Base-by-base conservation (phyloP, 2,329 filamentous ascomycete species). In the Nigrospora osmanthi region DNA sequence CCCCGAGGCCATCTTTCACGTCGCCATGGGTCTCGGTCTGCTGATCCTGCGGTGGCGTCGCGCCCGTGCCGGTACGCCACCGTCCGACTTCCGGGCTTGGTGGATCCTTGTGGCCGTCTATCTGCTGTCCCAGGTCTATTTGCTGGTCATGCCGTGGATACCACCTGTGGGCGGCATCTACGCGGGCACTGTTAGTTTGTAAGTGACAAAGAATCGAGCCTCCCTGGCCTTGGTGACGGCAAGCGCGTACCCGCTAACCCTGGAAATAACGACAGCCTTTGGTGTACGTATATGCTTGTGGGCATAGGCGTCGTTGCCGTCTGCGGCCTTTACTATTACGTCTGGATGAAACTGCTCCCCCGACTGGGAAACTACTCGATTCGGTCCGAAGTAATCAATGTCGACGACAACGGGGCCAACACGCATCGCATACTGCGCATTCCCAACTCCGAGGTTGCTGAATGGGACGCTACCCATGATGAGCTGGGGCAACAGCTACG, bases 111-210 rank as follows among this genome's bases (percentile, higher is more conserved):
- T 87, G 1, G 54, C 74, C 9, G 84, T 87, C 60, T 79, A 73
- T 40, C 72, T 83, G 38, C 57, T 78, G 0, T 64, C 80, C 0
- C 76, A 84, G 42, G 45, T 81, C 0, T 87, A 80, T 47, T 64
- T 86, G 38, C 63, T 88, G 2, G 70, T 81, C 14, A 85, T 85
- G 71, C 83, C 84, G 0, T 88, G 83, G 84, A 83, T 80, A 51
- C 84, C 83, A 2, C 85, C 84, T 0, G 67, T 69, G 1, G 72
- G 67, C 1, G 83, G 83, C 0, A 66, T 66, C 0, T 72, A 75
- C 32, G 78, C 74, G 0, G 83, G 82, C 0, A 77, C 83, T 45
- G 83, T 87, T 2, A 83, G 76, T 43, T 88, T 89, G 19, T 23
- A 23, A 23, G 19, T 23, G 19, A 7, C 19, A 23, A 4, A 7